These are phyloP conservation scores for Chimonanthus praecox DNA, from an alignment of 164 flowering plant genomes.

Conservation along the genomic window DNA sequence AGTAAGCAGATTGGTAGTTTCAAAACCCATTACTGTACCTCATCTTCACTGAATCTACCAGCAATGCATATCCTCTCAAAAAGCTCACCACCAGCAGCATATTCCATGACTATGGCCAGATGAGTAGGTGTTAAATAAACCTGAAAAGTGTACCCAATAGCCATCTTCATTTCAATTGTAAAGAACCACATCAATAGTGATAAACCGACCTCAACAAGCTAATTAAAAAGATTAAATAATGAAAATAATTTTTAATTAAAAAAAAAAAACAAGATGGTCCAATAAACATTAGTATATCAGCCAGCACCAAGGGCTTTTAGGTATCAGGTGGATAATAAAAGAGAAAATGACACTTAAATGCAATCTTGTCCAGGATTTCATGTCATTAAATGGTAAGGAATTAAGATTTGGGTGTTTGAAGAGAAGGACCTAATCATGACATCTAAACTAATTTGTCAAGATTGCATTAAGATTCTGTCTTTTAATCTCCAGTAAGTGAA, in stretches of 20 bases:
- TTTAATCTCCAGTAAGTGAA: no score
- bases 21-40: constrained; percentile 36
- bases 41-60: constrained; percentile 84
- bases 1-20: not conserved
- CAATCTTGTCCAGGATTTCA: not conserved
- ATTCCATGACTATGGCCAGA: constrained; percentile 86
- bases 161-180: not conserved
- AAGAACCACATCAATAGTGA: not conserved
- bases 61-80: constrained; percentile 75
- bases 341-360: not conserved
- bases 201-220: not conserved
- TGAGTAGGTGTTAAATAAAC: constrained; percentile 76
- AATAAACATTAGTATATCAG: not conserved
- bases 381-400: no score
- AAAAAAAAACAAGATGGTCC: no score
- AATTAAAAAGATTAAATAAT: not conserved
- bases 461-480: no score
- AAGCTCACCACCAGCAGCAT: constrained; percentile 86
- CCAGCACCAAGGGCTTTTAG: not conserved
- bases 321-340: not conserved
- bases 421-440: no score
- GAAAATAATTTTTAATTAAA: not conserved
- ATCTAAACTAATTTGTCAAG: no score
- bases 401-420: no score
- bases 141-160: constrained; percentile 24